These are phyloP conservation scores for Leccinum insigne DNA, from an alignment of 1,284 basidiomycete species.

Conservation along the genomic window DNA sequence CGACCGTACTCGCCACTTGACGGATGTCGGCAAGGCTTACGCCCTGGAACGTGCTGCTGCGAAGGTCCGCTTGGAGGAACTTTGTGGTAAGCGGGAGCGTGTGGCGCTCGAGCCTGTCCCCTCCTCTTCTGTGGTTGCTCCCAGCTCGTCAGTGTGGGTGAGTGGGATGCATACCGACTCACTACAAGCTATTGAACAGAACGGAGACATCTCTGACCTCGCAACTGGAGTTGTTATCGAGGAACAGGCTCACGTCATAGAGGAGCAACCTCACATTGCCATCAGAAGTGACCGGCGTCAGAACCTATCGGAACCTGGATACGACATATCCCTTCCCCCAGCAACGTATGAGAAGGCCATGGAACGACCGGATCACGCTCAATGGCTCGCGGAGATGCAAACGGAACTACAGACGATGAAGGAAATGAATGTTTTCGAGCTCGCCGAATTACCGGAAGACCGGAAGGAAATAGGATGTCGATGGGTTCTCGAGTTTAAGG, in stretches of 20 bases:
- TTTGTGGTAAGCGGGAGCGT: too few relatives aligned
- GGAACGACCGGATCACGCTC: neutral
- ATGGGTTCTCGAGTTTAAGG: neutral
- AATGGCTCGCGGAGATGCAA: neutral
- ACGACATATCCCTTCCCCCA: neutral
- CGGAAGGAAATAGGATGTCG: neutral
- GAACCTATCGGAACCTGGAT: neutral
- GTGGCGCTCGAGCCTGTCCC: too few relatives aligned
- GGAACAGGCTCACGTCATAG: neutral
- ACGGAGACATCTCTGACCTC: too few relatives aligned
- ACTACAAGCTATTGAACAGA: too few relatives aligned
- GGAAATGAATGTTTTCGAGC: neutral
- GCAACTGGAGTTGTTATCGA: neutral
- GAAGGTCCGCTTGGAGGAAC: too few relatives aligned
- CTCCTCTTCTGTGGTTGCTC: too few relatives aligned
- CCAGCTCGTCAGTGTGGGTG: too few relatives aligned
- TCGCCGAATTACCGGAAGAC: neutral
- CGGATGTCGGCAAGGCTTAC: too few relatives aligned
- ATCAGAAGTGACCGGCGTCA: neutral
- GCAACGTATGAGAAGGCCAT: neutral
- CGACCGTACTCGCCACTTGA: too few relatives aligned
- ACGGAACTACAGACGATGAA: neutral
- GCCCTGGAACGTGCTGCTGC: too few relatives aligned
- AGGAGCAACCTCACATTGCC: conserved; percentile 1
- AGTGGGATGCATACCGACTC: too few relatives aligned